Base-by-base conservation (phyloP, 352 stramenopile genomes). In the Ochromonadaceae sp. region DNA sequence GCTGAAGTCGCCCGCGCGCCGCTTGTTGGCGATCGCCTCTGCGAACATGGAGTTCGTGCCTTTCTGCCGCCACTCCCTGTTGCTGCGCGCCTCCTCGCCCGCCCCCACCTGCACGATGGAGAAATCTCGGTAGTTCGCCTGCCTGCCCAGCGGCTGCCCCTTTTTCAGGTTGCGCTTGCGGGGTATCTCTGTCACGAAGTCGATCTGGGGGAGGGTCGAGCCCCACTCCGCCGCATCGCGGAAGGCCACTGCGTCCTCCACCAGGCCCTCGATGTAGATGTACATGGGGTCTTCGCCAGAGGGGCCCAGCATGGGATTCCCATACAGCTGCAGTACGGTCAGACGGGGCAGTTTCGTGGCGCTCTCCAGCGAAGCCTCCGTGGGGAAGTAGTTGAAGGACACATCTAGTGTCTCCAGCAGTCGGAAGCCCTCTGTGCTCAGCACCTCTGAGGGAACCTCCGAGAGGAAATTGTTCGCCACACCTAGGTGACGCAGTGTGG, bases 151-250 rank as follows among this genome's bases (percentile, higher is more conserved):
- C 20, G 55, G 35, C 28, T 50, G 38, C 40, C 40, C 40, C 26
- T 49, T 47, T 15, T 49, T 47, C 3, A 55, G 31, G 22, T 40
- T 22, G 36, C 55, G n/a, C 28, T 63, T 63, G 5, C 40, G 4
- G 41, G 55, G 55, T 7, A 49, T 31, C 41, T 63, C 55, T 36
- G 55, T 63, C n/a, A 63, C 9, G 41, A 63, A 50, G 26, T 63
- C n/a, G 26, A 38, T 38, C 15, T 20, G 22, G n/a, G 15, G 15
- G 30, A 50, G 2, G 15, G 10, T 36, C n/a, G 10, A 53, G 46
- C 10, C 12, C 15, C 10, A 30, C 26, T 47, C 31, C 14, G 43
- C 52, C 9, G 47, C 36, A 44, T 60, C 31, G 31, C 15, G 7
- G 3, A 49, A 2, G 17, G 2, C 28, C 15, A 10, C 32, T 9